These are phyloP conservation scores for Penicillium malachiteum DNA, from an alignment of 495 filamentous ascomycete genomes.

Conservation along the genomic window DNA sequence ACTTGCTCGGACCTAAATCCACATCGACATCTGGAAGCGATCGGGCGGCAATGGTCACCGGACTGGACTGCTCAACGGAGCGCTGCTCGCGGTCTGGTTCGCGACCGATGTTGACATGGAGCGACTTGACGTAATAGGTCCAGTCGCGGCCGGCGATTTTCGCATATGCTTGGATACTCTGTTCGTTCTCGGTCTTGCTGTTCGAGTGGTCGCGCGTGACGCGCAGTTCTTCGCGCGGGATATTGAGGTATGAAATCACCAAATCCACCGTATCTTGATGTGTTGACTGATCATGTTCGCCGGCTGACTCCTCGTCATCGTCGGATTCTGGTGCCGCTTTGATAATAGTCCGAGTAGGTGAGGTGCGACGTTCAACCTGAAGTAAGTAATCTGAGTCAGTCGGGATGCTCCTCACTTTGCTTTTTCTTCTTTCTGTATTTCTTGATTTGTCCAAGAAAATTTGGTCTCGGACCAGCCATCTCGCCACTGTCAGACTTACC, in stretches of 20 bases:
- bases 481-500: slow-evolving; percentile 43
- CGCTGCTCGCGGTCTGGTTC: slow-evolving; percentile 60
- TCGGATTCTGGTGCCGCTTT: slow-evolving; percentile 34
- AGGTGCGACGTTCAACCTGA: slow-evolving; percentile 40
- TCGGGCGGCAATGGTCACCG: slow-evolving; percentile 43
- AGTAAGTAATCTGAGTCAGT: not conserved
- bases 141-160: slow-evolving; percentile 89
- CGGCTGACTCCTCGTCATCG: slow-evolving; percentile 42
- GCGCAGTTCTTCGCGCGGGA: slow-evolving; percentile 58
- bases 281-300: slow-evolving; percentile 53
- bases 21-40: slow-evolving; percentile 67
- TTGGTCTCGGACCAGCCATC: slow-evolving; percentile 10
- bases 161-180: slow-evolving; percentile 83
- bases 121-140: slow-evolving; percentile 88
- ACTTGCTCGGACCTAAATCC: slow-evolving; percentile 89
- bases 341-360: slow-evolving; percentile 25
- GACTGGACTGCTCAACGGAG: slow-evolving; percentile 44
- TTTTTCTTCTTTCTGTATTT: not conserved
- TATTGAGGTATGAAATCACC: slow-evolving; percentile 67
- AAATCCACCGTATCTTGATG: slow-evolving; percentile 68
- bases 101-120: slow-evolving; percentile 81
- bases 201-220: slow-evolving; percentile 75
- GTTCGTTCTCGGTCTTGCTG: slow-evolving; percentile 64
- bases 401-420: not conserved
- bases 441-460: not conserved